These are phyloP conservation scores for Sporothrix pseudoabietina DNA, from an alignment of 2,329 filamentous ascomycete genomes.

Conservation along the genomic window DNA sequence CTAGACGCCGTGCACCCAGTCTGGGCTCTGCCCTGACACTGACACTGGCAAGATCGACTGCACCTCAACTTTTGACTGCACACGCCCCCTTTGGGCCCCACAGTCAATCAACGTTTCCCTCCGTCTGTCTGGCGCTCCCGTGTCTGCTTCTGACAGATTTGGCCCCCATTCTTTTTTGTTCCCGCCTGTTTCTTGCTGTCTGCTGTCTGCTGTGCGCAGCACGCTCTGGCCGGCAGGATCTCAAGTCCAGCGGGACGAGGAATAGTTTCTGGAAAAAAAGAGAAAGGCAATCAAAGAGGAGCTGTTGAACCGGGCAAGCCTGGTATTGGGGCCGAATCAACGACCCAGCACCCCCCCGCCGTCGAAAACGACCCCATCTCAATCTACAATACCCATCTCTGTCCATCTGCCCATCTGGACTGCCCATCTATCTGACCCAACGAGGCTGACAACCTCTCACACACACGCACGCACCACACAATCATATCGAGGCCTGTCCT, in stretches of 20 bases:
- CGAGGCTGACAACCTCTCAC: neutral
- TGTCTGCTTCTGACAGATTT: neutral
- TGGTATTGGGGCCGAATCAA: neutral
- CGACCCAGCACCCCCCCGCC: neutral
- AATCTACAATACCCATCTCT: no score
- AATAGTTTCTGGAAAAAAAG: neutral
- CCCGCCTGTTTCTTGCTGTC: neutral
- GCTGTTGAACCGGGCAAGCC: neutral
- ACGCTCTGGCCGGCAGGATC: neutral
- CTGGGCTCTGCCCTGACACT: neutral
- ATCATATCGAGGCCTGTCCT: neutral
- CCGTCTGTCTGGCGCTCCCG: neutral
- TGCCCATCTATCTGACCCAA: neutral
- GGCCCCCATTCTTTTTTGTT: neutral
- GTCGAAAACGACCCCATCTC: neutral
- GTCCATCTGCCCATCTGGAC: no score
- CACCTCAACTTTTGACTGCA: neutral
- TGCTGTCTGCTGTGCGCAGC: neutral
- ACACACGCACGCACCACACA: neutral
- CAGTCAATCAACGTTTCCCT: neutral
- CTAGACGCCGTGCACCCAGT: neutral
- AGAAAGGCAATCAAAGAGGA: neutral
- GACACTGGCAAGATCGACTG: neutral
- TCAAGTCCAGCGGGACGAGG: neutral
- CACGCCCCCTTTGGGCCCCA: neutral